Evolutionary conservation across 164 flowering plant species (phyloP).

Genomic region (Vitis vinifera): DNA sequence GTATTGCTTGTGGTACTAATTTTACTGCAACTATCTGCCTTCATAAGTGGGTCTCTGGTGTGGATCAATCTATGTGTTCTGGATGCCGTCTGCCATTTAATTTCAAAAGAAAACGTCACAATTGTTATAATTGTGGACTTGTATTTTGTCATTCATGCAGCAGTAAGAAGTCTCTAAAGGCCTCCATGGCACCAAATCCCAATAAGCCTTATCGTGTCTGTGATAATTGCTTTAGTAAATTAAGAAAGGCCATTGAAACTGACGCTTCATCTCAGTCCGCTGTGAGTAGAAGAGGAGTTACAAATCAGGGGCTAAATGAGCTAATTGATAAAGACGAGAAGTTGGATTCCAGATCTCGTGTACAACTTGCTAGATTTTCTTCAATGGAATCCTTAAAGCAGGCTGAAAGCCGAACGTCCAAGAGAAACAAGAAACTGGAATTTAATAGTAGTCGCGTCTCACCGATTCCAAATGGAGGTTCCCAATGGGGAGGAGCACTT

Average conservation of each 20-base stretch:
- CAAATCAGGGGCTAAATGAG: conserved; percentile 56
- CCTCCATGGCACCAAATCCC: conserved; percentile 98
- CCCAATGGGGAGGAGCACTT: conserved; percentile 84
- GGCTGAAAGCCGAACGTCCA: conserved; percentile 63
- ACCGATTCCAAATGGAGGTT: conserved; percentile 78
- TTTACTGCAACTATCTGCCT: conserved; percentile 95
- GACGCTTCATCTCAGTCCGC: conserved; percentile 70
- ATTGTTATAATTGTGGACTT: conserved; percentile 97
- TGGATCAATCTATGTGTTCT: conserved; percentile 97
- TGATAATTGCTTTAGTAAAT: conserved; percentile 77
- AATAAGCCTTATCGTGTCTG: conserved; percentile 96
- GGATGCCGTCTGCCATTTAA: conserved; percentile 93
- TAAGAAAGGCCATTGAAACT: conserved; percentile 68
- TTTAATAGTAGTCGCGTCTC: conserved; percentile 94
- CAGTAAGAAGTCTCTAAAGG: conserved; percentile 89
- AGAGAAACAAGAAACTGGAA: conserved; percentile 85
- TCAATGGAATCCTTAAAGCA: conserved; percentile 80
- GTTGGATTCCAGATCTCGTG: conserved; percentile 62
- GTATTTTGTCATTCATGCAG: conserved; percentile 98
- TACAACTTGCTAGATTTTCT: conserved; percentile 70
- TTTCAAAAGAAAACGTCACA: conserved; percentile 97
- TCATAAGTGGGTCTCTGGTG: conserved; percentile 93
- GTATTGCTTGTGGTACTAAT: conserved; percentile 93
- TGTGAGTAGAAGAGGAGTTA: conserved; percentile 65
- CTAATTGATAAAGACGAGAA: conserved; percentile 70